These are phyloP conservation scores for Lentinula raphanica DNA, from an alignment of 768 basidiomycete genomes.

Conservation along the genomic window DNA sequence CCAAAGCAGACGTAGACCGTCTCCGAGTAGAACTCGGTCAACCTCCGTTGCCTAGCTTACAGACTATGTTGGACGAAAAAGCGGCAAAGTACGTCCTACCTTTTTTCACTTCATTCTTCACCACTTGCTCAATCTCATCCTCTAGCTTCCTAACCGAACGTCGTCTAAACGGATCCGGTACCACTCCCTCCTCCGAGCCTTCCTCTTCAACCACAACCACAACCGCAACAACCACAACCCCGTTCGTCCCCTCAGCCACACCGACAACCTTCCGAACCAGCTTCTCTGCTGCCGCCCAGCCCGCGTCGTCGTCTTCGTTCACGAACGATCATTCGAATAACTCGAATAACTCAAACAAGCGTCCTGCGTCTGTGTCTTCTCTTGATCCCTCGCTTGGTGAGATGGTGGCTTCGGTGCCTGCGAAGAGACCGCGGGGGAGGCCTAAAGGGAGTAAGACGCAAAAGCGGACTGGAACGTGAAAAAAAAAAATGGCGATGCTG, in stretches of 20 bases:
- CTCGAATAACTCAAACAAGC: slow-evolving; percentile 17
- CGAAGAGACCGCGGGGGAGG: slow-evolving; percentile 57
- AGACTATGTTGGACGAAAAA: slow-evolving; percentile 71
- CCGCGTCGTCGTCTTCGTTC: slow-evolving; percentile 8
- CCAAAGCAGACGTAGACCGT: slow-evolving; percentile 73
- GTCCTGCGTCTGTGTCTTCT: slow-evolving; percentile 24
- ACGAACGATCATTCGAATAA: too few relatives aligned
- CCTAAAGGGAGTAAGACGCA: slow-evolving; percentile 52
- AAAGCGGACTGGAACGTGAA: background rate
- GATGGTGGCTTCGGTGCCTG: slow-evolving; percentile 17
- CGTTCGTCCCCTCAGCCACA: slow-evolving; percentile 7
- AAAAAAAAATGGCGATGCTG: too few relatives aligned
- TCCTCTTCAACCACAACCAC: slow-evolving; percentile 10
- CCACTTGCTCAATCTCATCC: background rate
- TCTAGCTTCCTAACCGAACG: slow-evolving; percentile 61
- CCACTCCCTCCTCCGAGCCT: slow-evolving; percentile 12
- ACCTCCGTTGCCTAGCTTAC: slow-evolving; percentile 64
- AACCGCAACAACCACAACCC: slow-evolving; percentile 6
- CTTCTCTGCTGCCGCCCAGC: background rate
- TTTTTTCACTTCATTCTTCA: slow-evolving; percentile 11
- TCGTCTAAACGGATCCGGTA: slow-evolving; percentile 42
- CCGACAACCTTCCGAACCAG: background rate
- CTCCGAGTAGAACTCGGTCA: slow-evolving; percentile 75
- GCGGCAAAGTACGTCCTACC: slow-evolving; percentile 37
- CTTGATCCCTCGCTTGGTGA: slow-evolving; percentile 15